A percentile compares a stretch with the other conserved stretches of the same genome.
Conservation (phyloP, 441 rosid genomes). For the Pelargonium citronellum region DNA sequence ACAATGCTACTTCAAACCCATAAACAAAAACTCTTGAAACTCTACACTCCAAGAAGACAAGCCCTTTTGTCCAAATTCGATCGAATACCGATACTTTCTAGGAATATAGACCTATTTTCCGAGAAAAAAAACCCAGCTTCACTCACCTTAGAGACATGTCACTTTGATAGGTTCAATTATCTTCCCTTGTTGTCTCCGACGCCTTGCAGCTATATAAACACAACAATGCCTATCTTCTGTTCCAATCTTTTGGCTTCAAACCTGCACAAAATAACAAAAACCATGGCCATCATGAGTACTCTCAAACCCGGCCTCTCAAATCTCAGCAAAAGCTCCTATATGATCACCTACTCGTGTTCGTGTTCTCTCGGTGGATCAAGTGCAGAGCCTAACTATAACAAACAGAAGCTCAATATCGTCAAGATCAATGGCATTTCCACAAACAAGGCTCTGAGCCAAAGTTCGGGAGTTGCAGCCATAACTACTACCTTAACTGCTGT, state of each 20-base stretch:
- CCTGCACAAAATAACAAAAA: background rate
- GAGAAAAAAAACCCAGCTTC: background rate
- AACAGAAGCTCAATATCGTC: constrained; percentile 24
- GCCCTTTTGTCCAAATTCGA: background rate
- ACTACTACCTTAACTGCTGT: constrained; percentile 22
- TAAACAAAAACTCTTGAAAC: background rate
- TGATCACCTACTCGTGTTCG: constrained; percentile 23
- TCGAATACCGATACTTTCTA: background rate
- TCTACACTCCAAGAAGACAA: background rate
- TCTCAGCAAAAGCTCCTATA: background rate
- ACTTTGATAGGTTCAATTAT: background rate
- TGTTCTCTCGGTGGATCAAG: constrained; percentile 8
- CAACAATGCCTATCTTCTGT: background rate
- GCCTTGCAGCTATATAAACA: background rate
- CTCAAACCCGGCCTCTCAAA: background rate
- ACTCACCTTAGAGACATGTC: background rate
- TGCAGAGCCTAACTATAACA: constrained; percentile 23
- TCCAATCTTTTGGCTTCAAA: constrained; percentile 5
- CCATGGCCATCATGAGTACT: constrained; percentile 1
- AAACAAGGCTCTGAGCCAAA: constrained; percentile 21
- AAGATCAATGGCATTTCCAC: constrained; percentile 28
- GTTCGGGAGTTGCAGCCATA: constrained; percentile 16
- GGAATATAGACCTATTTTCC: constrained; percentile 2
- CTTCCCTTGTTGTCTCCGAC: background rate
- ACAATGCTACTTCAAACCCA: too few species aligned